phyloP scores from a whole-genome alignment of 305 asterid species.

The Solanum hybrid region DNA sequence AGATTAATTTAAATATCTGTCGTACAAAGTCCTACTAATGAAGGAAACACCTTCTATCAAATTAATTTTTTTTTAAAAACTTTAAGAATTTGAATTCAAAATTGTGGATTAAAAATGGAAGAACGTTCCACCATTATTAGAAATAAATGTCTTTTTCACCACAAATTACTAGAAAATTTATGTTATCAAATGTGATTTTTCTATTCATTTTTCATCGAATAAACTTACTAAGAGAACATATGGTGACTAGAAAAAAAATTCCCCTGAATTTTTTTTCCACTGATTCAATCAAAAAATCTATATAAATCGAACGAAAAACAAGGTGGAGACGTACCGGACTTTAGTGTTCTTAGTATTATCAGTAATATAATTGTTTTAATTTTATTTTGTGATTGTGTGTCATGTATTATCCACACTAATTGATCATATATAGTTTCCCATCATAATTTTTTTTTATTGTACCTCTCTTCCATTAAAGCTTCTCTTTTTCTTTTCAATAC shows the following conservation, averaged over 20 bases:
- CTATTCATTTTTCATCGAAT: not conserved
- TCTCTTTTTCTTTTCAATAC: not conserved
- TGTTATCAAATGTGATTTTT: not conserved
- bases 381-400: not conserved
- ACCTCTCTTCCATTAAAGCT: slow-evolving; percentile 11
- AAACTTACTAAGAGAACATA: not conserved
- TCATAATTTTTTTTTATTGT: slow-evolving; percentile 10
- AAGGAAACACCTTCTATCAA: not conserved
- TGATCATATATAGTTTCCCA: not conserved
- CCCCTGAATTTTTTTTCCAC: not conserved
- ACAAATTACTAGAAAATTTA: not conserved
- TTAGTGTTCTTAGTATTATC: not conserved
- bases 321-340: not conserved
- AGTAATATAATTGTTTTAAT: not conserved
- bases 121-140: not conserved
- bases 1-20: not conserved
- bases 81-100: not conserved
- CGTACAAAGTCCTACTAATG: not conserved
- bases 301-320: not conserved
- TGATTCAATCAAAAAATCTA: not conserved
- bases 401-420: not conserved
- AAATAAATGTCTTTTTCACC: not conserved
- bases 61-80: not conserved
- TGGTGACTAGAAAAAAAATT: accelerated
- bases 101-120: not conserved